Percentiles rank a stretch among this genome's conserved stretches.
phyloP scores from a whole-genome alignment of 768 basidiomycete species.

The Hemileccinum rubropunctum region DNA sequence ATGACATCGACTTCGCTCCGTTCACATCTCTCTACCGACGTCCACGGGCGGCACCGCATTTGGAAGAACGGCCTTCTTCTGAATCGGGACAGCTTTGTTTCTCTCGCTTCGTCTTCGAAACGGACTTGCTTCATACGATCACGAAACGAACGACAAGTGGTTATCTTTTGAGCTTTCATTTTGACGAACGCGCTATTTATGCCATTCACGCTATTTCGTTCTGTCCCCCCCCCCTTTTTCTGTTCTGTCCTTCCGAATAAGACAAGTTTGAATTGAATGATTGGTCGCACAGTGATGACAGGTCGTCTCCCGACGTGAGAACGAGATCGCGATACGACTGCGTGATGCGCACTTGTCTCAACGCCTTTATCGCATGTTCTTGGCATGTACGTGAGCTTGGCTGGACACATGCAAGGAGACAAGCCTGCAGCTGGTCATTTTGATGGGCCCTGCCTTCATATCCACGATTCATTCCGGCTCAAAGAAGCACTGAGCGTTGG shows the following conservation, averaged over 20 bases:
- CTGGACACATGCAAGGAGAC: too few species aligned
- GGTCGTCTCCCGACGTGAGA: neutral
- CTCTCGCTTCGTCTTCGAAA: neutral
- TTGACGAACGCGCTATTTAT: slow-evolving; percentile 22
- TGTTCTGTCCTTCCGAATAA: neutral
- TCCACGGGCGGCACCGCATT: too few species aligned
- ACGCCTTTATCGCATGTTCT: neutral
- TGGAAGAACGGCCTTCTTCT: neutral
- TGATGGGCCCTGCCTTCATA: too few species aligned
- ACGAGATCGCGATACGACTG: neutral
- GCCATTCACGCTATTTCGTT: slow-evolving; percentile 15
- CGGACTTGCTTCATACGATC: slow-evolving; percentile 2
- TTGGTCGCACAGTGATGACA: neutral
- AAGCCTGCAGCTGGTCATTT: too few species aligned
- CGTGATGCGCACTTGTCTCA: neutral
- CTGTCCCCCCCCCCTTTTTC: neutral
- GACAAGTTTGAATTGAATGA: neutral
- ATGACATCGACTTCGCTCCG: neutral
- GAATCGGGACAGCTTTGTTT: neutral
- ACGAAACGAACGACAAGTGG: slow-evolving; percentile 2
- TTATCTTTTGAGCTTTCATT: slow-evolving; percentile 25
- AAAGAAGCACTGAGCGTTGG: neutral
- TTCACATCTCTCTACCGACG: too few species aligned
- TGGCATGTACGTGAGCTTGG: neutral
- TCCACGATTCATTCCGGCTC: neutral